Conservation (phyloP, 2,329 filamentous ascomycete species). For the Paraphaeosphaeria sporulosa region DNA sequence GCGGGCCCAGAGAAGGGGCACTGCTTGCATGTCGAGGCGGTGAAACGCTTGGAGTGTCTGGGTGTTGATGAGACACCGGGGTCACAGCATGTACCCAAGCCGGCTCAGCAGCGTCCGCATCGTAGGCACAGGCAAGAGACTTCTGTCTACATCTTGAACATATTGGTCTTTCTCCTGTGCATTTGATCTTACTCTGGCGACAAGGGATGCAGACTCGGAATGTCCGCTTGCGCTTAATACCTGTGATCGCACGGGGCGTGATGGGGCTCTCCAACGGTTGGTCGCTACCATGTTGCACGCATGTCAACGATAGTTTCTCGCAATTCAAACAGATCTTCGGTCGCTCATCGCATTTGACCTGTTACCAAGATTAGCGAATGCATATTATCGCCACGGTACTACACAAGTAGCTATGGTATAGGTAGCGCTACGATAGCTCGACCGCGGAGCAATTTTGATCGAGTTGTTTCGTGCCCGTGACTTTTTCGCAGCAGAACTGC, state of each 20-base stretch:
- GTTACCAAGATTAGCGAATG: neutral
- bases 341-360: conserved; percentile 45
- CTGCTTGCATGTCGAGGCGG: conserved; percentile 24
- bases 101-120: conserved; percentile 39
- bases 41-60: conserved; percentile 23
- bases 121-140: conserved; percentile 34
- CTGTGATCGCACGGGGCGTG: conserved; percentile 28
- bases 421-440: conserved; percentile 1
- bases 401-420: neutral
- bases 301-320: conserved; percentile 37
- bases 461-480: neutral
- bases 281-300: conserved; percentile 33
- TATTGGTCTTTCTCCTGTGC: conserved; percentile 39
- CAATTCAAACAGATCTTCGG: conserved; percentile 42
- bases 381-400: neutral
- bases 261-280: conserved; percentile 25
- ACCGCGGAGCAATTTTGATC: neutral
- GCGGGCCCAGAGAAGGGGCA: conserved; percentile 19
- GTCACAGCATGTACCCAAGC: conserved; percentile 42
- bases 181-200: conserved; percentile 43
- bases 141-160: conserved; percentile 40
- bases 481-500: neutral
- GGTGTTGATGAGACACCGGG: conserved; percentile 19
- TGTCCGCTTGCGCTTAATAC: conserved; percentile 42
- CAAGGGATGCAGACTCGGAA: conserved; percentile 42